phyloP scores from a whole-genome alignment of 2,329 filamentous ascomycete genomes.

The Phaeosphaeria sp. region DNA sequence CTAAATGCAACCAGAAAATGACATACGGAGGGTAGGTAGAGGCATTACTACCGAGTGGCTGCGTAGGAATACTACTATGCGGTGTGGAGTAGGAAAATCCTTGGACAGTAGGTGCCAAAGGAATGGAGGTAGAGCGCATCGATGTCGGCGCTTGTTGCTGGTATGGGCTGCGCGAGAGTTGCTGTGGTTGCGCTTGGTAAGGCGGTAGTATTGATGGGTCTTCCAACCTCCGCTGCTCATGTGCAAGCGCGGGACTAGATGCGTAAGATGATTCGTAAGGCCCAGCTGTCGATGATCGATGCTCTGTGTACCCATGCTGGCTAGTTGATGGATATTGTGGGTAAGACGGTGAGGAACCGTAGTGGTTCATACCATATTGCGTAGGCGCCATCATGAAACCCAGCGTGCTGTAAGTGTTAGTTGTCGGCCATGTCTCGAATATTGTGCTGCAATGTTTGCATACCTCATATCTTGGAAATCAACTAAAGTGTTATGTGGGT shows the following conservation, averaged over 20 bases:
- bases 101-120: conserved; percentile 34
- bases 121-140: conserved; percentile 36
- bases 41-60: conserved; percentile 35
- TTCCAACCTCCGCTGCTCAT: conserved; percentile 35
- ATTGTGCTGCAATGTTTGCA: neutral
- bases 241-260: conserved; percentile 32
- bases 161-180: conserved; percentile 41
- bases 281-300: conserved; percentile 33
- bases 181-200: conserved; percentile 35
- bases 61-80: conserved; percentile 37
- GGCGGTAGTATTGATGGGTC: conserved; percentile 38
- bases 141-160: conserved; percentile 41
- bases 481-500: conserved; percentile 26
- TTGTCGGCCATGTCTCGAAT: neutral
- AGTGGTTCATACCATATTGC: conserved; percentile 48
- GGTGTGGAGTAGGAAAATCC: conserved; percentile 42
- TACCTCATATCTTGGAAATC: conserved; percentile 50
- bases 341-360: conserved; percentile 40
- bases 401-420: conserved; percentile 43
- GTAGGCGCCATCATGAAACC: conserved; percentile 50
- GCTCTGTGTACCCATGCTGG: conserved; percentile 38
- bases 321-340: conserved; percentile 40
- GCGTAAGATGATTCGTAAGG: conserved; percentile 38
- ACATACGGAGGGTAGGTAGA: conserved; percentile 44
- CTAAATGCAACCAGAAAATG: neutral